Evolutionary conservation across 106 monocot species (phyloP).

Genomic region (Narthecium ossifragum): DNA sequence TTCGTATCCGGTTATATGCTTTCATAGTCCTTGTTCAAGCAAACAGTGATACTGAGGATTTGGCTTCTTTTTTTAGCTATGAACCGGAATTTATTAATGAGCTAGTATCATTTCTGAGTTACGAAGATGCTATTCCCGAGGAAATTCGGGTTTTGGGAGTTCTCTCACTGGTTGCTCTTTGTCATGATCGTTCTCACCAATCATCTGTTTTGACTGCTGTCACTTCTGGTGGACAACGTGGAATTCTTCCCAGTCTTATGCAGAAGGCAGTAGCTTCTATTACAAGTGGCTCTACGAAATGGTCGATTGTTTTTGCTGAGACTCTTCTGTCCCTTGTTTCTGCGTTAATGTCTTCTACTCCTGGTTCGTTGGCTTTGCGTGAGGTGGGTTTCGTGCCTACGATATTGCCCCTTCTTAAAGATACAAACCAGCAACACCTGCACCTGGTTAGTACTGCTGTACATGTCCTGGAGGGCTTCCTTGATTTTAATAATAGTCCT

Average conservation of each 20-base stretch:
- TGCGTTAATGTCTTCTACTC: constrained; percentile 64
- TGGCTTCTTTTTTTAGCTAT: constrained; percentile 56
- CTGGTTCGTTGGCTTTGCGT: constrained; percentile 66
- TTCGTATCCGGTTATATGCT: constrained; percentile 59
- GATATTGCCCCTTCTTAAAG: constrained; percentile 66
- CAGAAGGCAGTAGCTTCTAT: constrained; percentile 67
- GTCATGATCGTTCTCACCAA: constrained; percentile 55
- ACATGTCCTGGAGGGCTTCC: constrained; percentile 55
- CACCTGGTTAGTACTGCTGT: constrained; percentile 66
- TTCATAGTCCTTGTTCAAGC: constrained; percentile 68
- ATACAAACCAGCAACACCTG: constrained; percentile 54
- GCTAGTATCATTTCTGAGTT: constrained; percentile 50
- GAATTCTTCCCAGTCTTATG: constrained; percentile 59
- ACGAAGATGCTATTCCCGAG: constrained; percentile 69
- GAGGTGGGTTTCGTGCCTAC: constrained; percentile 74
- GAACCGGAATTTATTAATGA: constrained; percentile 80
- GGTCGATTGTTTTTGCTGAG: constrained; percentile 52
- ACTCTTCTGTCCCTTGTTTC: constrained; percentile 66
- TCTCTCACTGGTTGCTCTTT: constrained; percentile 55
- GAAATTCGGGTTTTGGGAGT: constrained; percentile 54
- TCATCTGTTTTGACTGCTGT: constrained; percentile 42
- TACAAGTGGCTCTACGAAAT: constrained; percentile 29
- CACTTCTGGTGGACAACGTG: constrained; percentile 58
- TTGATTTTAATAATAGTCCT: constrained; percentile 75
- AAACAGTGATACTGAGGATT: constrained; percentile 49